Evolutionary conservation across 768 basidiomycete genomes (phyloP).

Genomic region (Rubroboletus pulcherrimus): DNA sequence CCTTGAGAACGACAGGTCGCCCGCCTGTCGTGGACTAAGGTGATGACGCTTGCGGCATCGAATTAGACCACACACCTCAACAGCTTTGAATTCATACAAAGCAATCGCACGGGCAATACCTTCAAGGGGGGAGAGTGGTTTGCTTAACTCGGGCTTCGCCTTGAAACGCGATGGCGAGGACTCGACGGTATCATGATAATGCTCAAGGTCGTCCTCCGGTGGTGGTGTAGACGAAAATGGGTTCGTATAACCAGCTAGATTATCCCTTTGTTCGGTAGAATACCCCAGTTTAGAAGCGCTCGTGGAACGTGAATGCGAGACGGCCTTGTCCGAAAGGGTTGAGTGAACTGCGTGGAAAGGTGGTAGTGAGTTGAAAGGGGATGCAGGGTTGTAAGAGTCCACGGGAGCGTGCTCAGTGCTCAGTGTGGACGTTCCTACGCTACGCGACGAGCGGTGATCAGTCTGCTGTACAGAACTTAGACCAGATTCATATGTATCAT

Average conservation of each 20-base stretch:
- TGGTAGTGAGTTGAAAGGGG: conserved; percentile 34
- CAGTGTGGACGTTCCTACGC: conserved; percentile 8
- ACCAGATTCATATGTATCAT: conserved; percentile 46
- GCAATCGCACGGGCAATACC: conserved; percentile 73
- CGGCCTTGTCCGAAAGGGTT: conserved; percentile 29
- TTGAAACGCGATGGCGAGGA: conserved; percentile 34
- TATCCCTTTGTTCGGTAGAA: conserved; percentile 5
- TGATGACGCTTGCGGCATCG: neutral
- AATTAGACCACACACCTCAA: conserved; percentile 47
- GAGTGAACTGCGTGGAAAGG: conserved; percentile 33
- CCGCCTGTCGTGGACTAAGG: conserved; percentile 41
- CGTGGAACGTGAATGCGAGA: conserved; percentile 33
- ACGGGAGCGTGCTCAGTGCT: conserved; percentile 8
- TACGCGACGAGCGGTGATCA: conserved; percentile 19
- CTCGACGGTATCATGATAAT: conserved; percentile 6
- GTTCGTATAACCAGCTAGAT: conserved; percentile 15
- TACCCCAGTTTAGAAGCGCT: conserved; percentile 27
- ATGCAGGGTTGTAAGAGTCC: conserved; percentile 32
- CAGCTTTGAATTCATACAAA: conserved; percentile 66
- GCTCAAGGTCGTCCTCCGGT: conserved; percentile 18
- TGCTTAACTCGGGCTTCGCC: conserved; percentile 47
- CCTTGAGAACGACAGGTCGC: conserved; percentile 72
- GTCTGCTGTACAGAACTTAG: conserved; percentile 31
- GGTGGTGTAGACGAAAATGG: conserved; percentile 29
- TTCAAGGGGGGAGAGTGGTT: conserved; percentile 49